Conservation (phyloP, 305 asterid species). For the Solanum hybrid region DNA sequence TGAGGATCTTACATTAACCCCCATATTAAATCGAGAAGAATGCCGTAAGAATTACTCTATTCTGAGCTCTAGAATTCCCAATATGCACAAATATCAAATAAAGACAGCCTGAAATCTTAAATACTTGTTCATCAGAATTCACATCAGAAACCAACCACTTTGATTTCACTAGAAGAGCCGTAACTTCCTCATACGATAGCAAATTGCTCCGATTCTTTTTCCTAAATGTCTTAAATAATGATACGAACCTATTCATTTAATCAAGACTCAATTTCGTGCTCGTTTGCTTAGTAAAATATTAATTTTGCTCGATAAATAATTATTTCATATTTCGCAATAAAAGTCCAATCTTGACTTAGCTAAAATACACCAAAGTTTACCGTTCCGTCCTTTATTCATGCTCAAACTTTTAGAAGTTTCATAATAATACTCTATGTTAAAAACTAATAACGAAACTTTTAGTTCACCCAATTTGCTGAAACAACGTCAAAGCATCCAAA, state of each 20-base stretch:
- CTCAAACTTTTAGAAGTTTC: not conserved
- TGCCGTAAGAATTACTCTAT: not conserved
- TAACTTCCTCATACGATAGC: not conserved
- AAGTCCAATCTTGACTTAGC: not conserved
- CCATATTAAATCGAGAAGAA: too few species aligned
- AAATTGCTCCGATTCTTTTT: not conserved
- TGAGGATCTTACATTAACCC: too few species aligned
- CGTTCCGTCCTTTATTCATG: not conserved
- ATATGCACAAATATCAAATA: too few species aligned
- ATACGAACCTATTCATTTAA: not conserved
- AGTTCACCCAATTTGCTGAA: not conserved
- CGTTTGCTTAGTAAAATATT: not conserved
- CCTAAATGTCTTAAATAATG: not conserved
- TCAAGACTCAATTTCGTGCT: not conserved
- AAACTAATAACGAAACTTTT: too few species aligned
- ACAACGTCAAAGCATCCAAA: not conserved
- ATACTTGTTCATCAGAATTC: not conserved
- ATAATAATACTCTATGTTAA: not conserved
- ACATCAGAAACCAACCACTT: not conserved
- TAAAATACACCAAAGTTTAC: not conserved
- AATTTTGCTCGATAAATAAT: too few species aligned
- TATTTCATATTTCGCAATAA: not conserved
- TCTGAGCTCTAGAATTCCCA: not conserved
- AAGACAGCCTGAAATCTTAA: not conserved
- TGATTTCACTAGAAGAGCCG: not conserved